phyloP scores from a whole-genome alignment of 2,329 filamentous ascomycete species.

The Fusarium anguioides region DNA sequence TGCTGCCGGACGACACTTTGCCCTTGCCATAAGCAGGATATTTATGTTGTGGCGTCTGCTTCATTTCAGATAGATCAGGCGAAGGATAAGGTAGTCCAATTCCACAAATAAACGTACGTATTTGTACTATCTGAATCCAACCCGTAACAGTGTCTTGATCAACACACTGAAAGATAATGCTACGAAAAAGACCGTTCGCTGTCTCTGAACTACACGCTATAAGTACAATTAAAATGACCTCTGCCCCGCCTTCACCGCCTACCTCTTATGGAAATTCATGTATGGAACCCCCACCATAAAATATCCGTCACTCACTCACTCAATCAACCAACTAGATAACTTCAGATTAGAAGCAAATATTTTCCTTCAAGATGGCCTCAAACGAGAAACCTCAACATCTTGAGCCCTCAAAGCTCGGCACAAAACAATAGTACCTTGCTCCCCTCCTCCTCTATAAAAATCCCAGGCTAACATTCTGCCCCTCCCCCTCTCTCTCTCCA shows the following conservation, averaged over 20 bases:
- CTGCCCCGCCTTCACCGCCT: conserved; percentile 44
- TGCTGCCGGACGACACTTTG: conserved; percentile 30
- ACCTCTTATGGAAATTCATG: conserved; percentile 23
- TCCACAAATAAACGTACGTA: not conserved
- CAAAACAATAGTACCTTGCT: conserved; percentile 80
- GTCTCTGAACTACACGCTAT: too few species aligned
- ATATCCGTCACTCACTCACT: conserved; percentile 4
- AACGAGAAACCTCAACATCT: conserved; percentile 69
- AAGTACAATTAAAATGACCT: too few species aligned
- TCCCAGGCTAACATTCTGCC: conserved; percentile 18
- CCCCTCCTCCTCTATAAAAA: not conserved
- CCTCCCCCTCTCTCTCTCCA: conserved; percentile 48
- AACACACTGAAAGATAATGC: too few species aligned
- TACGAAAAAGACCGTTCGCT: too few species aligned
- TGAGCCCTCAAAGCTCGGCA: conserved; percentile 82
- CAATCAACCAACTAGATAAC: conserved; percentile 10
- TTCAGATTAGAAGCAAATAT: not conserved
- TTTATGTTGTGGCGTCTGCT: not conserved
- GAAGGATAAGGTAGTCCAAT: conserved; percentile 7
- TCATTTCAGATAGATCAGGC: conserved; percentile 3
- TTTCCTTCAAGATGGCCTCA: conserved; percentile 29
- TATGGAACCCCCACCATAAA: conserved; percentile 40
- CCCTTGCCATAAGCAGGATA: conserved; percentile 1
- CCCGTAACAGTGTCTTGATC: too few species aligned
- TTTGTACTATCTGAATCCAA: too few species aligned